Evolutionary conservation across 2,329 filamentous ascomycete species (phyloP), one percentile per base, ranked within the genome.

Genomic region (Xylaria sp.): DNA sequence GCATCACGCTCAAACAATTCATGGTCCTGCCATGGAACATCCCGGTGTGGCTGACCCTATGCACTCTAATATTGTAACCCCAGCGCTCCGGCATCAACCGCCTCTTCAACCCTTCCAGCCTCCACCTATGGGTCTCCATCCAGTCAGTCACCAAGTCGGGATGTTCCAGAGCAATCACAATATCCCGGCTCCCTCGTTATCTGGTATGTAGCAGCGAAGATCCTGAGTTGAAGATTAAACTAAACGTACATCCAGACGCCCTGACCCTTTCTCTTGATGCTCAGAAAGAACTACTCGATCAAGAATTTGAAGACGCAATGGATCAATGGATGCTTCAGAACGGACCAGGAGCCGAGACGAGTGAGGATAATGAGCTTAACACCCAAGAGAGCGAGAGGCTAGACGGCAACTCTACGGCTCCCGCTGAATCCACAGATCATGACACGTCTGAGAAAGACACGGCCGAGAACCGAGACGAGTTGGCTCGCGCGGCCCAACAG

Each of bases 401-500:
- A 10, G 18, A 32, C 0, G 39, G 39, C 15, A 48, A 12, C 44
- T 52, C 57, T 7, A 10, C 63, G n/a, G 46, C 48, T 32, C 34
- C 50, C 6, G 15, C 54, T 20, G 63, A 68, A 37, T 2, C 65
- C 39, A 48, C 48, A 13, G 15, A 28, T 12, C 20, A 60, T 10
- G 56, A 68, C 37, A 9, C 25, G 7, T 23, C 56, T 9, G n/a
- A 69, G 25, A 55, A 69, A 54, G 56, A 80, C 23, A 77, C 79
- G 52, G 77, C 77, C 52, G 75, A 66, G 65, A 25, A 63, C 4
- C 77, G 73, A 69, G 79, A 81, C 4, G 92, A 92, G 54, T 86
- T 96, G 34, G 90, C 92, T 23, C 84, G 85, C 50, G 94, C 92
- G 1, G 93, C 93, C 5, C 89, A 88, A 18, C 85, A 91, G 68